phyloP scores from a whole-genome alignment of 495 filamentous ascomycete genomes.

The Aspergillus funiculosus region DNA sequence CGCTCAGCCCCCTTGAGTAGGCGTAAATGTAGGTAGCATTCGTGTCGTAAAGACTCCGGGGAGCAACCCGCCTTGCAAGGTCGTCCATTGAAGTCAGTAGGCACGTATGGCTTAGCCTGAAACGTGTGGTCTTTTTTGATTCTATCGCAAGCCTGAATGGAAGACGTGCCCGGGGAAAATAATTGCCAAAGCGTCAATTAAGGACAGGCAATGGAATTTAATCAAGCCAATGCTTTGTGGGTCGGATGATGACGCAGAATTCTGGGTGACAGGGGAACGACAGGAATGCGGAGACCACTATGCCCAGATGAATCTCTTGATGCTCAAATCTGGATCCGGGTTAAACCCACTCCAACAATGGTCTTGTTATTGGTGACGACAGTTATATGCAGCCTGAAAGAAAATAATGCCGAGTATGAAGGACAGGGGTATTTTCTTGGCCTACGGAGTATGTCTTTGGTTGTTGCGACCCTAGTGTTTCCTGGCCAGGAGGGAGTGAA shows the following conservation, averaged over 20 bases:
- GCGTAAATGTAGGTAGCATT: conserved; percentile 42
- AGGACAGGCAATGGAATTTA: too few relatives aligned
- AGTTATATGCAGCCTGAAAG: background rate
- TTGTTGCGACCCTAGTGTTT: background rate
- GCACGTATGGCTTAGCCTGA: conserved; percentile 5
- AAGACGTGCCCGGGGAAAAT: too few relatives aligned
- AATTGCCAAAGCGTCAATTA: too few relatives aligned
- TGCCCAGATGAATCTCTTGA: background rate
- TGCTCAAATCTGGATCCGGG: background rate
- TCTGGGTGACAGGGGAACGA: conserved; percentile 16
- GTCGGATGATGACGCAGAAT: conserved; percentile 11
- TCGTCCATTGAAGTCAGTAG: conserved; percentile 32
- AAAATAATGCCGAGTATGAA: background rate
- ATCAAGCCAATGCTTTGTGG: conserved; percentile 4
- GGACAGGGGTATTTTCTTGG: background rate
- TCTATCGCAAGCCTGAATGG: conserved; percentile 2
- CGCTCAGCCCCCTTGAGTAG: conserved; percentile 39
- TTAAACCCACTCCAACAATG: too few relatives aligned
- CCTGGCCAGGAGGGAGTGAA: too few relatives aligned
- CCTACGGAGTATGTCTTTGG: background rate
- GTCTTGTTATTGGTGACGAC: background rate
- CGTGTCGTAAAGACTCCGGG: conserved; percentile 28
- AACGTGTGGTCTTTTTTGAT: background rate
- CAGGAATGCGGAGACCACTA: conserved; percentile 12
- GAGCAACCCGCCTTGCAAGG: conserved; percentile 24